phyloP scores from a whole-genome alignment of 1,284 basidiomycete genomes.

The Apiotrichum akiyoshidainum region DNA sequence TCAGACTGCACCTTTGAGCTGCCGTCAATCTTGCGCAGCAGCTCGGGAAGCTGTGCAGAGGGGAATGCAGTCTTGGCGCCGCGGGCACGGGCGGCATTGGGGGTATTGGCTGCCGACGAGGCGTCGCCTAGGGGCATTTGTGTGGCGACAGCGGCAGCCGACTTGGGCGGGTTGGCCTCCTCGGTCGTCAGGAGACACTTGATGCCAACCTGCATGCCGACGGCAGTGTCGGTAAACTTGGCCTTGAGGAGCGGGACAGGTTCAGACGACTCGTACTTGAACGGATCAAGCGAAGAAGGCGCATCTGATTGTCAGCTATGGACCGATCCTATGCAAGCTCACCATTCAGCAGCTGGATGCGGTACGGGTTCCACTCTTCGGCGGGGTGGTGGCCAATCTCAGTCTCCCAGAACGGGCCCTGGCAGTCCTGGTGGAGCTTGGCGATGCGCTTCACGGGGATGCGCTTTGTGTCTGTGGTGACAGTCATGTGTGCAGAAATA shows the following conservation, averaged over 20 bases:
- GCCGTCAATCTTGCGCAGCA: slow-evolving; percentile 40
- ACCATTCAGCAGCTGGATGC: slow-evolving; percentile 49
- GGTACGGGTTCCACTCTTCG: slow-evolving; percentile 40
- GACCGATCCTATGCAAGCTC: slow-evolving; percentile 13
- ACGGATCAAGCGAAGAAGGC: slow-evolving; percentile 44
- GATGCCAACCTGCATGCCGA: slow-evolving; percentile 32
- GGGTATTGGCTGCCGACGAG: slow-evolving; percentile 12
- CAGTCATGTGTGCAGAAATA: slow-evolving; percentile 13
- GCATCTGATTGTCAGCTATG: slow-evolving; percentile 32
- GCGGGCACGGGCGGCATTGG: slow-evolving; percentile 3
- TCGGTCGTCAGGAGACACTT: slow-evolving; percentile 32
- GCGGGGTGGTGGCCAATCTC: slow-evolving; percentile 31
- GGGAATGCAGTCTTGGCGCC: slow-evolving; percentile 40
- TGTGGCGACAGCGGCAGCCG: slow-evolving; percentile 3
- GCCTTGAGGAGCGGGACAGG: slow-evolving; percentile 31
- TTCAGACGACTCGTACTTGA: slow-evolving; percentile 37
- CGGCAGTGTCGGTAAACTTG: slow-evolving; percentile 29
- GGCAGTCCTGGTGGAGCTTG: slow-evolving; percentile 44
- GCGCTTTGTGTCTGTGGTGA: slow-evolving; percentile 33
- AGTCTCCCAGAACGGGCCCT: slow-evolving; percentile 47
- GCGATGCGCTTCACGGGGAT: slow-evolving; percentile 44
- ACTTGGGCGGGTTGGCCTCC: slow-evolving; percentile 8
- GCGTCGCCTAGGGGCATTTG: slow-evolving; percentile 22
- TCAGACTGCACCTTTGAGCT: slow-evolving; percentile 38
- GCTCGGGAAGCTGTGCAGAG: slow-evolving; percentile 32